Evolutionary conservation across 176 grass and related monocot species (phyloP), one percentile per base, ranked within the genome.

Genomic region (Microstegium vimineum): DNA sequence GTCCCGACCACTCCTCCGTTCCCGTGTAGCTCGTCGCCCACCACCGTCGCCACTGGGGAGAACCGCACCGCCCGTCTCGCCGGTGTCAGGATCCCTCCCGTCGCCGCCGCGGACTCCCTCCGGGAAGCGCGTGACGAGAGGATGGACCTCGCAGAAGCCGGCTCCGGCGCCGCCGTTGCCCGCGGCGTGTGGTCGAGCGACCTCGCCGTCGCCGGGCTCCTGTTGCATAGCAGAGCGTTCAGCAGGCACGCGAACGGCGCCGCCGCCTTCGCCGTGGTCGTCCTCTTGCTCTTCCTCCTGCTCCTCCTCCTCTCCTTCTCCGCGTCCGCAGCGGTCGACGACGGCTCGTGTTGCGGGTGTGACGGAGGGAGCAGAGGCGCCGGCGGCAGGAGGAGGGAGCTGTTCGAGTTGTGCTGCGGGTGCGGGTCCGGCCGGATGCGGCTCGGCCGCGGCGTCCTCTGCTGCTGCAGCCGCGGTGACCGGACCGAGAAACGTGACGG

Each of bases 51-150:
- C 75, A 95, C 84, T 4, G 92, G 90, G 18, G 84, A 85, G 49
- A 98, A 98, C 82, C 92, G 56, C 73, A 98, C 95, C 5, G 95
- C 91, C 82, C 86, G 81, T 25, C 92, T 90, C 81, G 57, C 84
- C 10, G 68, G 82, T 1, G 81, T 80, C 81, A 81, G 18, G 35
- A 69, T 18, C 62, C 66, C 37, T 1, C 33, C n/a, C n/a, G 82
- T 38, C 73, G 79, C 83, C 73, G 79, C 83, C 28, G 89, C 66
- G 3, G 71, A 78, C 33, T 73, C 66, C 9, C 31, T 56, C 35
- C 66, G 74, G 4, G 86, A 91, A 18, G 92, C 83, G 56, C 93
- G 90, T 67, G 92, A 86, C 6, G 82, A 80, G 7, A 94, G 86
- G 38, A 88, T 86, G 43, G 88, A 91, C 83, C 84, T 75, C 43